Percentiles rank a stretch among this genome's conserved stretches.
phyloP scores from a whole-genome alignment of 2,329 filamentous ascomycete species.

The Mycogone perniciosa region DNA sequence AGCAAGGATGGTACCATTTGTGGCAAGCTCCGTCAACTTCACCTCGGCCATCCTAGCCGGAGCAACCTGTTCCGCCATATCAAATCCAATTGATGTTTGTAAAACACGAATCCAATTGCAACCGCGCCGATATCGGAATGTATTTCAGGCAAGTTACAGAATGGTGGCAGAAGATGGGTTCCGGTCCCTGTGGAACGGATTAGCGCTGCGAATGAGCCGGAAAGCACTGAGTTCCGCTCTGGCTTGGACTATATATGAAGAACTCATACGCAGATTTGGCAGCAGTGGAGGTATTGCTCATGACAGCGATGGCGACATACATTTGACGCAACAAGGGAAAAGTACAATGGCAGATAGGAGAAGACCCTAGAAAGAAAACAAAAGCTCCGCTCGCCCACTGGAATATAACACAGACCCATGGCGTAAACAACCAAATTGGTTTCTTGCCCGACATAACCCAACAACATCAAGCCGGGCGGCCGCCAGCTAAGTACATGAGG shows the following conservation, averaged over 20 bases:
- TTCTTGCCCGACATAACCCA: neutral
- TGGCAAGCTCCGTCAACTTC: conserved; percentile 71
- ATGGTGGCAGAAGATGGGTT: conserved; percentile 81
- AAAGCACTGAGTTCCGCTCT: conserved; percentile 93
- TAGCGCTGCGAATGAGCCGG: conserved; percentile 78
- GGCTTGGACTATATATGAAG: conserved; percentile 96
- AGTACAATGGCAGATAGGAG: neutral
- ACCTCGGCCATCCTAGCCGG: conserved; percentile 74
- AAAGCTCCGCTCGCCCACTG: neutral
- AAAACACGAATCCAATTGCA: conserved; percentile 93
- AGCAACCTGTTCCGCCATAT: conserved; percentile 75
- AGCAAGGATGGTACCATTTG: conserved; percentile 24
- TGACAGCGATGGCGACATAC: neutral
- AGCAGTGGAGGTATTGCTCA: conserved; percentile 9
- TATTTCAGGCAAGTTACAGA: conserved; percentile 65
- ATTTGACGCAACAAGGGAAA: neutral
- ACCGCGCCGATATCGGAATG: conserved; percentile 75
- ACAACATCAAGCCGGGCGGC: conserved; percentile 31
- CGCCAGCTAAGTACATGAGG: conserved; percentile 53
- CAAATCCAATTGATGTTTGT: conserved; percentile 94
- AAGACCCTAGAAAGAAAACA: neutral
- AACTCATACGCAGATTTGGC: conserved; percentile 62
- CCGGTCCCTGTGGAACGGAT: conserved; percentile 74
- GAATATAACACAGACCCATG: conserved; percentile 1
- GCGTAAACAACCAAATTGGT: neutral